These are phyloP conservation scores for Yamadazyma sp. DNA, from an alignment of 1,139 yeast species.

Conservation along the genomic window DNA sequence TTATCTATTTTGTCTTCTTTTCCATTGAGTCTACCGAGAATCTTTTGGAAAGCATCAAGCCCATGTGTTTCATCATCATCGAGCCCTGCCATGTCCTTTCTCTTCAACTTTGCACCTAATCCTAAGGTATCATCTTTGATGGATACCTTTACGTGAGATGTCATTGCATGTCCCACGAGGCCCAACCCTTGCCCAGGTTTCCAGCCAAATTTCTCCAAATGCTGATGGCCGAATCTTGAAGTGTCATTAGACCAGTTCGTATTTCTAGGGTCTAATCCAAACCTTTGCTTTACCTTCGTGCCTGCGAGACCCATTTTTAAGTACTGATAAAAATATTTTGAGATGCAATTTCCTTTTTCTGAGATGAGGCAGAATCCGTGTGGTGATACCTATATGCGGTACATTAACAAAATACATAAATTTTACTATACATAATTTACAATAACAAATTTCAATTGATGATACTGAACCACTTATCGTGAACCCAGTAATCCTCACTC, in stretches of 20 bases:
- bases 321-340: slow-evolving; percentile 10
- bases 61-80: slow-evolving; percentile 87
- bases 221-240: slow-evolving; percentile 82
- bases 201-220: slow-evolving; percentile 86
- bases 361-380: slow-evolving; percentile 1
- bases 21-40: slow-evolving; percentile 84
- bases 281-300: slow-evolving; percentile 74
- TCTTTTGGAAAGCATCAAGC: slow-evolving; percentile 86
- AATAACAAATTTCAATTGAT: slow-evolving; percentile 21
- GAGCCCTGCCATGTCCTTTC: slow-evolving; percentile 53
- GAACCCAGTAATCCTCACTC: slow-evolving; percentile 50
- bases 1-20: slow-evolving; percentile 58
- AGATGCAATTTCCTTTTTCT: slow-evolving; percentile 8
- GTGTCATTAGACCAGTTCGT: slow-evolving; percentile 93
- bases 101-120: slow-evolving; percentile 75
- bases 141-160: slow-evolving; percentile 79
- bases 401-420: neutral
- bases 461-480: slow-evolving; percentile 53
- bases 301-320: slow-evolving; percentile 86
- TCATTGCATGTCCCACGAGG: slow-evolving; percentile 57
- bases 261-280: slow-evolving; percentile 91
- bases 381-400: neutral
- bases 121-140: slow-evolving; percentile 83
- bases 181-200: slow-evolving; percentile 89
- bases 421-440: slow-evolving; percentile 2